Percentiles rank a stretch among this genome's conserved stretches.
Evolutionary conservation across 1,139 yeast genomes (phyloP).

Genomic region (Magnusiomyces clavatus): DNA sequence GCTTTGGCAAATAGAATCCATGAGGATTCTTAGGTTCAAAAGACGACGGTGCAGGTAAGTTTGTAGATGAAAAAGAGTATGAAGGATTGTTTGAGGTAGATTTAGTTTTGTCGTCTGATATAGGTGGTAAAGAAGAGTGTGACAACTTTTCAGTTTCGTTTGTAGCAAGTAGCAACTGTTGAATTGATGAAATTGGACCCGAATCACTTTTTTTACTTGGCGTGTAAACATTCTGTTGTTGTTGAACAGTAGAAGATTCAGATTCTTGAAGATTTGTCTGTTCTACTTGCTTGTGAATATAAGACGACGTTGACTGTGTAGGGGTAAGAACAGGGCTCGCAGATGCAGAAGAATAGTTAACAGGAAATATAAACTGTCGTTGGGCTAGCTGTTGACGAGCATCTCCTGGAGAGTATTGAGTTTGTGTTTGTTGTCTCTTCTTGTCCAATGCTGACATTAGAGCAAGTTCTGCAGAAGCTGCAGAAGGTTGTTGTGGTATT

Average conservation of each 20-base stretch:
- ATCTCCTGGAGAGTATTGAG: not conserved
- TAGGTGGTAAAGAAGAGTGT: not conserved
- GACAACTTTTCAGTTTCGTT: slow-evolving; percentile 3
- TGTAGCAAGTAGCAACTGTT: slow-evolving; percentile 11
- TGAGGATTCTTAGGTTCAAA: slow-evolving; percentile 2
- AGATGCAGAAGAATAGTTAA: not conserved
- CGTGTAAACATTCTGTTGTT: too few relatives aligned
- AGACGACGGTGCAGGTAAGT: slow-evolving; percentile 4
- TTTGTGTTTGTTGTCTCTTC: slow-evolving; percentile 5
- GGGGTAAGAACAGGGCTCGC: not conserved
- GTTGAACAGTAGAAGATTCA: too few relatives aligned
- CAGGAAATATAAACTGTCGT: not conserved
- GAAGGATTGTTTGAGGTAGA: not conserved
- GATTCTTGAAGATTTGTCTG: not conserved
- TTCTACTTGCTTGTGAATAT: not conserved
- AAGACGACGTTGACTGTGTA: not conserved
- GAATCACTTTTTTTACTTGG: too few relatives aligned
- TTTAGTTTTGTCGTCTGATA: not conserved
- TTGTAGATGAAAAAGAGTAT: not conserved
- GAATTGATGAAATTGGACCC: slow-evolving; percentile 8
- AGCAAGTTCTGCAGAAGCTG: slow-evolving; percentile 13
- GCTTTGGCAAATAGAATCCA: slow-evolving; percentile 11
- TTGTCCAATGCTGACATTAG: slow-evolving; percentile 13
- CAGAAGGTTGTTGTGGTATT: slow-evolving; percentile 6
- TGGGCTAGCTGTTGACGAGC: slow-evolving; percentile 1